These are phyloP conservation scores for Rutstroemia sp. DNA, from an alignment of 2,329 filamentous ascomycete genomes.

Conservation along the genomic window DNA sequence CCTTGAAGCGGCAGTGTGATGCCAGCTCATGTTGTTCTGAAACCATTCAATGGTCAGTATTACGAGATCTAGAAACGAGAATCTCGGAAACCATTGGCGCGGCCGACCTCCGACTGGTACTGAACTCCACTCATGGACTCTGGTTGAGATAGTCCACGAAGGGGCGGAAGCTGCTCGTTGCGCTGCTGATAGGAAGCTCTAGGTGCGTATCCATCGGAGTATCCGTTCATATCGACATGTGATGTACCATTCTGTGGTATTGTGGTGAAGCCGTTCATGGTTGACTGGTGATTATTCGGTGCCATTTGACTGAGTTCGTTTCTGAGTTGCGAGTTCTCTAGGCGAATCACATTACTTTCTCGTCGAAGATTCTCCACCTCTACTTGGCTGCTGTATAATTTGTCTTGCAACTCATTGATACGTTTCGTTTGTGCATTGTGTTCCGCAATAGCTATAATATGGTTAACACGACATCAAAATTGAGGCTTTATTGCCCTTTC, in stretches of 20 bases:
- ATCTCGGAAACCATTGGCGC: conserved; percentile 1
- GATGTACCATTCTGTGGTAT: conserved; percentile 6
- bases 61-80: conserved; percentile 3
- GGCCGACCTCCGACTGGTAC: conserved; percentile 34
- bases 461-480: conserved; percentile 12
- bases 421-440: conserved; percentile 46
- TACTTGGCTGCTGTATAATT: conserved; percentile 34
- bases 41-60: not conserved
- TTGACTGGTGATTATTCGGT: conserved; percentile 28
- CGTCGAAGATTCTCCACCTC: conserved; percentile 33
- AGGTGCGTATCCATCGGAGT: conserved; percentile 2
- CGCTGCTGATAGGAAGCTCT: conserved; percentile 4
- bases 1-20: not conserved
- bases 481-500: conserved; percentile 19
- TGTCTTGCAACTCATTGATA: conserved; percentile 20
- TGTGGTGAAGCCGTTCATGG: conserved; percentile 12
- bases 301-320: conserved; percentile 23
- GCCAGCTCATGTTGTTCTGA: not conserved
- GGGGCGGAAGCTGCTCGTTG: conserved; percentile 29
- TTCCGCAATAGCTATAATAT: conserved; percentile 49
- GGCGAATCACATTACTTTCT: conserved; percentile 36
- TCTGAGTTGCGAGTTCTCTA: conserved; percentile 27
- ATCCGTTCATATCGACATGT: conserved; percentile 6
- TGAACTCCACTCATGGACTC: conserved; percentile 62
- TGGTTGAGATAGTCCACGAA: conserved; percentile 28